phyloP scores from a whole-genome alignment of 768 basidiomycete genomes.

The Lenzites betulinus region DNA sequence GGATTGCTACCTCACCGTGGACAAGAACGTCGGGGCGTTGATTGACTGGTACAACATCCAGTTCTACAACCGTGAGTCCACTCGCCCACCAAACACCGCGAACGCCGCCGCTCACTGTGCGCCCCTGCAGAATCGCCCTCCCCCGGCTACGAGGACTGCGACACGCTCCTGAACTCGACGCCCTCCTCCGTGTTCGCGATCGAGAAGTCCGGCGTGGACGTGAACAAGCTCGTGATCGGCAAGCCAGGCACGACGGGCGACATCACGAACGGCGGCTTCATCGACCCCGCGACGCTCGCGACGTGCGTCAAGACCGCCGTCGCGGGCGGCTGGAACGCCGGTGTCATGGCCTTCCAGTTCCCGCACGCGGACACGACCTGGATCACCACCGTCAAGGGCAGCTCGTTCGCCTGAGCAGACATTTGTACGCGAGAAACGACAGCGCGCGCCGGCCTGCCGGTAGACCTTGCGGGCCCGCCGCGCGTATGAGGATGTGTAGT shows the following conservation, averaged over 20 bases:
- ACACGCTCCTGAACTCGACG: conserved; percentile 37
- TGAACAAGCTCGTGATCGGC: conserved; percentile 56
- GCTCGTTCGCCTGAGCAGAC: not conserved
- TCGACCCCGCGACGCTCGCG: conserved; percentile 35
- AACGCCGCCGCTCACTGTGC: not conserved
- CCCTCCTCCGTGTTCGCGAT: conserved; percentile 58
- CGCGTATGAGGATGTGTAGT: not conserved
- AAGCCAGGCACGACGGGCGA: conserved; percentile 47
- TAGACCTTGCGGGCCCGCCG: not conserved
- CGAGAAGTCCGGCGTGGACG: conserved; percentile 43
- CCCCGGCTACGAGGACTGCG: conserved; percentile 39
- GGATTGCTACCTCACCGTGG: conserved; percentile 42
- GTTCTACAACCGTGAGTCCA: conserved; percentile 37
- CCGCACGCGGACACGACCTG: not conserved
- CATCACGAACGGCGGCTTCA: conserved; percentile 56
- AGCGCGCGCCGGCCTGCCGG: not conserved
- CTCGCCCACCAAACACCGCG: not conserved
- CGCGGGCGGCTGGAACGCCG: conserved; percentile 9
- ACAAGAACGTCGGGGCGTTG: conserved; percentile 41
- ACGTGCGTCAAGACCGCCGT: conserved; percentile 15
- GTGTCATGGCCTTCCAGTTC: conserved; percentile 18
- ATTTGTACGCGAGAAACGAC: not conserved
- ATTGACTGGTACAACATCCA: conserved; percentile 53
- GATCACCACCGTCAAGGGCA: not conserved
- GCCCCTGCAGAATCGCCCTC: conserved; percentile 1